phyloP scores from a whole-genome alignment of 768 basidiomycete species.

The Solioccasus polychromus region DNA sequence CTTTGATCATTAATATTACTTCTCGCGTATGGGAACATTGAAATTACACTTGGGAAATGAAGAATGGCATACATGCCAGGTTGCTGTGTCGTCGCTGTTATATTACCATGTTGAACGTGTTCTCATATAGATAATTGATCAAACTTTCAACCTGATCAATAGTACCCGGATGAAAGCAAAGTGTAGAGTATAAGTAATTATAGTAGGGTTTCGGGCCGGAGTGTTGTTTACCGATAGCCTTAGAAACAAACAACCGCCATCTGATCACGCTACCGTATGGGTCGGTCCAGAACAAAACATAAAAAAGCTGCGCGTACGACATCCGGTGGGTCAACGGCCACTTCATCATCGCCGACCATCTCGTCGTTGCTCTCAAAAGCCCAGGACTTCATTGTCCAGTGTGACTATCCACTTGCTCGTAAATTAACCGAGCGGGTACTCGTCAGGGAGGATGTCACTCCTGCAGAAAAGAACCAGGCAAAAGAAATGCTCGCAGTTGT shows the following conservation, averaged over 20 bases:
- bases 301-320: slow-evolving; percentile 15
- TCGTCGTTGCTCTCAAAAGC: slow-evolving; percentile 69
- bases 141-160: too few species aligned
- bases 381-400: slow-evolving; percentile 77
- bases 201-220: not conserved
- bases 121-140: too few species aligned
- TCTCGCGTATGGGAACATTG: too few species aligned
- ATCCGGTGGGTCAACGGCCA: slow-evolving; percentile 12
- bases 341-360: slow-evolving; percentile 40
- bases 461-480: slow-evolving; percentile 58
- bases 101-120: too few species aligned
- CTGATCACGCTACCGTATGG: slow-evolving; percentile 39
- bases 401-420: slow-evolving; percentile 78
- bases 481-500: slow-evolving; percentile 80
- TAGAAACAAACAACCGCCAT: slow-evolving; percentile 18
- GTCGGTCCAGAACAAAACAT: slow-evolving; percentile 50
- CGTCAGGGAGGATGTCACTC: slow-evolving; percentile 44
- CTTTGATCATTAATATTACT: too few species aligned
- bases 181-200: too few species aligned
- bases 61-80: too few species aligned
- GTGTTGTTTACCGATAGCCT: slow-evolving; percentile 12
- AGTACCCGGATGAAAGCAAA: too few species aligned
- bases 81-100: too few species aligned
- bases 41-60: too few species aligned
- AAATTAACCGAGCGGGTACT: slow-evolving; percentile 70